Evolutionary conservation across 345 rosid genomes (phyloP), one percentile per base, ranked within the genome.

Genomic region (Eucalyptus urophylla): DNA sequence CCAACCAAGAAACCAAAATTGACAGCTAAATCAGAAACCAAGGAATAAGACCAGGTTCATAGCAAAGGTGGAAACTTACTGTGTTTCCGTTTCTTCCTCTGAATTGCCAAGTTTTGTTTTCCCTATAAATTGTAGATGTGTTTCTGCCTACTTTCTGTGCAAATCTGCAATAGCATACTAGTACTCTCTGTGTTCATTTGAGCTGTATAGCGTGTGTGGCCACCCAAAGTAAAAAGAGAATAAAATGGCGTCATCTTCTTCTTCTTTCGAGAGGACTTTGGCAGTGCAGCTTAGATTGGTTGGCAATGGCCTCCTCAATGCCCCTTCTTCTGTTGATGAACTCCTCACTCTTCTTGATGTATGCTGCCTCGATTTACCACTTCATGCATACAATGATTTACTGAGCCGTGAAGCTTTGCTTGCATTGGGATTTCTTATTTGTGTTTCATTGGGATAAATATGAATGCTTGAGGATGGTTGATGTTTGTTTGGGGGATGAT

Each of bases 331-430:
- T 15, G 90, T 92, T 86, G 93, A 95, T 86, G 94, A 92, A 60
- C 92, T 93, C 54, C 94, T 94, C 50, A 47, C 19, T 87, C 92
- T 91, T 88, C 97, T 97, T 87, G 93, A 95, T 92, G 99, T 97
- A 93, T 90, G 87, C 54, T 21, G 44, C 29, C 80, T 43, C 5
- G 7, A 49, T 49, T 69, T 83, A 31, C 69, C 51, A 19, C 1
- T 43, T 58, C 45, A 12, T 16, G 50, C 43, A 53, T 16, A 44
- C 0, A 2, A 40, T 31, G 6, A 53, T 54, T 33, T 40, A 47
- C n/a, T 9, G 72, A 29, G 89, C 50, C 25, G 9, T 51, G 49
- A 12, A 50, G 83, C 45, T 24, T 54, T 40, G 1, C 49, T 43
- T 16, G 49, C 25, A 50, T 50, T 81, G 87, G 43, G 31, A 21